These are phyloP conservation scores for Talaromyces wortmannii DNA, from an alignment of 495 filamentous ascomycete genomes.

Conservation along the genomic window DNA sequence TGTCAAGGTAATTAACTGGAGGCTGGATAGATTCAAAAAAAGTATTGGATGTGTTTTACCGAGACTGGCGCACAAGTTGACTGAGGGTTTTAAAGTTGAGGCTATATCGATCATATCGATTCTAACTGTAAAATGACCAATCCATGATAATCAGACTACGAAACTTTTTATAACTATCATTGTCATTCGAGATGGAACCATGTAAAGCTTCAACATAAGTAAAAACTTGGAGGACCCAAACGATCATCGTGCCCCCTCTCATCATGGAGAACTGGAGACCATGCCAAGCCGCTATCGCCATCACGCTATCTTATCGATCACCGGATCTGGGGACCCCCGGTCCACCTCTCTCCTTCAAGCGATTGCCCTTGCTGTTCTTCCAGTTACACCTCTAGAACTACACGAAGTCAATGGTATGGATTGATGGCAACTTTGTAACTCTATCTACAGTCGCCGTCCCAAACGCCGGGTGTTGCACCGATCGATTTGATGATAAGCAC, in stretches of 20 bases:
- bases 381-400: not conserved
- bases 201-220: too few species aligned
- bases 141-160: too few species aligned
- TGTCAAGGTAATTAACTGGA: constrained; percentile 42
- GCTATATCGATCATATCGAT: not conserved
- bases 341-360: too few species aligned
- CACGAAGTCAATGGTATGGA: not conserved
- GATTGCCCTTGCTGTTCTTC: too few species aligned
- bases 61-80: not conserved
- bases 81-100: not conserved
- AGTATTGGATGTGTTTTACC: constrained; percentile 1
- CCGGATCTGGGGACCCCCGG: too few species aligned
- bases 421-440: not conserved
- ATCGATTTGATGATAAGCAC: not conserved
- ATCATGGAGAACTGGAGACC: too few species aligned
- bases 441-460: not conserved
- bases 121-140: not conserved
- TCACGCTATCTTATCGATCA: too few species aligned
- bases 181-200: too few species aligned
- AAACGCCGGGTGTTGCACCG: not conserved
- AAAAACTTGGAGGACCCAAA: too few species aligned
- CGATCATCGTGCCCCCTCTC: too few species aligned
- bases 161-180: too few species aligned
- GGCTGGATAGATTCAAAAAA: not conserved
- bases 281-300: too few species aligned